These are phyloP conservation scores for Perkinsela sp. DNA, from an alignment of 208 protist genomes.

Conservation along the genomic window DNA sequence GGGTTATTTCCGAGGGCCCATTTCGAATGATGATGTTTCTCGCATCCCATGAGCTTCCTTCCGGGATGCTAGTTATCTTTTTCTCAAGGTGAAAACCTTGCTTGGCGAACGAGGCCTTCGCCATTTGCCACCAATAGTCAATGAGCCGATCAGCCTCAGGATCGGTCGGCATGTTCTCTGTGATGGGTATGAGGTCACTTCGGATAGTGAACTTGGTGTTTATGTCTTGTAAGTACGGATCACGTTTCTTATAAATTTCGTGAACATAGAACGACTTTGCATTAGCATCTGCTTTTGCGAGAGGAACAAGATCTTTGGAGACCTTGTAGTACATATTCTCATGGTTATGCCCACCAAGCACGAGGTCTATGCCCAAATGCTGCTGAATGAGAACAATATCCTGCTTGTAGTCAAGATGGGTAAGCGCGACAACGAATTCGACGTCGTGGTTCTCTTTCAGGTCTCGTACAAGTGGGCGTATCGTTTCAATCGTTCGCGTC, in stretches of 20 bases:
- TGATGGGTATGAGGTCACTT: background rate
- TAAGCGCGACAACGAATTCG: background rate
- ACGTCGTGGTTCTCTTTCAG: background rate
- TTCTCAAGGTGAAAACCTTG: background rate
- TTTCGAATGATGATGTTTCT: background rate
- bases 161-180: background rate
- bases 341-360: background rate
- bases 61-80: background rate
- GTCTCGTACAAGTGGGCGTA: background rate
- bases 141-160: background rate
- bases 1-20: background rate
- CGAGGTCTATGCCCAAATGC: background rate
- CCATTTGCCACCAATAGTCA: constrained; percentile 1
- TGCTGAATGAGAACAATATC: background rate
- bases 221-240: background rate
- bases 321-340: background rate
- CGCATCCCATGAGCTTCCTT: background rate
- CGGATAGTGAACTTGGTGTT: background rate
- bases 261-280: background rate
- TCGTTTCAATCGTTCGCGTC: background rate
- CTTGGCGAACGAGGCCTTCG: background rate
- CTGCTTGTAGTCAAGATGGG: background rate
- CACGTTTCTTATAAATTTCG: background rate
- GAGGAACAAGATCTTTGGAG: background rate
- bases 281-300: constrained; percentile 1